Percentiles rank a stretch among this genome's conserved stretches.
Evolutionary conservation across 1,284 basidiomycete genomes (phyloP).

Genomic region (Puccinia horiana): DNA sequence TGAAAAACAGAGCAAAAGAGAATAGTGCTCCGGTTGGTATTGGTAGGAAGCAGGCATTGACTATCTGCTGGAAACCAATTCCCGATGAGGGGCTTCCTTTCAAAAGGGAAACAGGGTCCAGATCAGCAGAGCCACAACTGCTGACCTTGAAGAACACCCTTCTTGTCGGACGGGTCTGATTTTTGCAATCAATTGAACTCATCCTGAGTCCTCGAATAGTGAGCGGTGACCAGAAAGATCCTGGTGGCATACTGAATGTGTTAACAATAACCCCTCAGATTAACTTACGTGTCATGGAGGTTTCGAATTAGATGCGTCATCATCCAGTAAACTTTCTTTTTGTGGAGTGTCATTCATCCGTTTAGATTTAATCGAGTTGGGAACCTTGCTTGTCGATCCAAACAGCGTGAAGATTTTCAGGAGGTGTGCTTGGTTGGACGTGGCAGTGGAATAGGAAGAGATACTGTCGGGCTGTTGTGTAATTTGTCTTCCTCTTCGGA

Average conservation of each 20-base stretch:
- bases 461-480: neutral
- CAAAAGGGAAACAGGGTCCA: constrained; percentile 43
- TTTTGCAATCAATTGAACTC: constrained; percentile 52
- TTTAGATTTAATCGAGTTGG: constrained; percentile 36
- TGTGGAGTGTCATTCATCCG: constrained; percentile 42
- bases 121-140: neutral
- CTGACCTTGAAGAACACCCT: neutral
- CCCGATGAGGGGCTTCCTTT: constrained; percentile 51
- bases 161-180: neutral
- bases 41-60: constrained; percentile 67
- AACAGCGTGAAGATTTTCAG: constrained; percentile 11
- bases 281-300: constrained; percentile 18
- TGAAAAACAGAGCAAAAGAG: constrained; percentile 61
- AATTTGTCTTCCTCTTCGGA: constrained; percentile 26
- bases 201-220: constrained; percentile 59
- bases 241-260: neutral
- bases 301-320: neutral
- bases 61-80: constrained; percentile 48
- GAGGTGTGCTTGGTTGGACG: neutral
- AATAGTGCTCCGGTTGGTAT: constrained; percentile 66
- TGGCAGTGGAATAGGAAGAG: neutral
- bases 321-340: constrained; percentile 34
- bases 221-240: constrained; percentile 36
- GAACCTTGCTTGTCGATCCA: constrained; percentile 25
- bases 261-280: neutral